Percentiles rank a stretch among this genome's conserved stretches.
These are phyloP conservation scores for Vigna reflexopilosa DNA, from an alignment of 306 rosid species.

Conservation along the genomic window DNA sequence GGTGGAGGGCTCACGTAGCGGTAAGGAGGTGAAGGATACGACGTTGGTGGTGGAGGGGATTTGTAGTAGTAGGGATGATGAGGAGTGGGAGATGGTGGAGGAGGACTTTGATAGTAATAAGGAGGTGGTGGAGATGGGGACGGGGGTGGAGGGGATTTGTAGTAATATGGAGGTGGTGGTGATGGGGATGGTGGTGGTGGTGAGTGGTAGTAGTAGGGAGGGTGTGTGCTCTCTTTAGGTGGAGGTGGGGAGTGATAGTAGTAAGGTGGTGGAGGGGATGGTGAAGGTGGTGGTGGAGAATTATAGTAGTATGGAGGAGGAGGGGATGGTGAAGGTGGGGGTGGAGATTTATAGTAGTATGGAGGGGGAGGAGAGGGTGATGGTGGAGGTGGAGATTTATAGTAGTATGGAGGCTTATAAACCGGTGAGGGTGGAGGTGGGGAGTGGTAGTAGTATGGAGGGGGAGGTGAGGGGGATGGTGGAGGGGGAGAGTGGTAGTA, in stretches of 20 bases:
- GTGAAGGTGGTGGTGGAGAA: slow-evolving; percentile 40
- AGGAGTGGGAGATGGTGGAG: slow-evolving; percentile 58
- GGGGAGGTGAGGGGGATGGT: slow-evolving; percentile 32
- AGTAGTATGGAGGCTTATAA: too few species aligned
- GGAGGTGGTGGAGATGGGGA: slow-evolving; percentile 53
- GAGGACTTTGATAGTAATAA: slow-evolving; percentile 56
- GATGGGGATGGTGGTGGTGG: slow-evolving; percentile 56
- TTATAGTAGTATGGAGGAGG: slow-evolving; percentile 45
- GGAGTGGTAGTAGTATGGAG: slow-evolving; percentile 45
- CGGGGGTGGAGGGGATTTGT: slow-evolving; percentile 60
- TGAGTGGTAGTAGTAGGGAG: slow-evolving; percentile 43
- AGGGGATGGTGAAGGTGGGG: slow-evolving; percentile 36
- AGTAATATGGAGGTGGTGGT: slow-evolving; percentile 51
- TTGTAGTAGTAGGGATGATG: slow-evolving; percentile 56
- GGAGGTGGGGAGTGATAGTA: slow-evolving; percentile 42
- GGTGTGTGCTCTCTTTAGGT: slow-evolving; percentile 8
- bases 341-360: slow-evolving; percentile 43
- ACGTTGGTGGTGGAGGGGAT: slow-evolving; percentile 71
- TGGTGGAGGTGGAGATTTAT: neutral
- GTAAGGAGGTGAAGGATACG: slow-evolving; percentile 70
- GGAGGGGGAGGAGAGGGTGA: neutral
- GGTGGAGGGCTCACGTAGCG: slow-evolving; percentile 71
- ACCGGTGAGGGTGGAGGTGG: slow-evolving; percentile 55
- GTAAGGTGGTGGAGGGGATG: slow-evolving; percentile 37
- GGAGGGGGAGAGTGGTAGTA: slow-evolving; percentile 52